Evolutionary conservation across 495 filamentous ascomycete species (phyloP), one percentile per base, ranked within the genome.

Genomic region (Aspergillus hancockii): DNA sequence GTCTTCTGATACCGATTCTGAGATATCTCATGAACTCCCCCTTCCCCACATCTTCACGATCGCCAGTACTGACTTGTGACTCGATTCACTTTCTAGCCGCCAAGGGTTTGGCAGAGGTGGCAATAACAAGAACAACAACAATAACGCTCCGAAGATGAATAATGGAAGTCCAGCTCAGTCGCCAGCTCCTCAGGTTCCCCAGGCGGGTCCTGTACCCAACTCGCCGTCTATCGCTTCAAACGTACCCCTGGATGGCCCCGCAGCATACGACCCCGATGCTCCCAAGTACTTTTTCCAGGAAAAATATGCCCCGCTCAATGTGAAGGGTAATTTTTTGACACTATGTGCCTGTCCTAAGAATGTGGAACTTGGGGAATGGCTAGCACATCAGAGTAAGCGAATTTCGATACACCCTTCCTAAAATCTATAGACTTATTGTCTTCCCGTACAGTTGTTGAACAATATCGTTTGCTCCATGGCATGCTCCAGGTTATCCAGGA

Each of bases 301-400:
- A 59, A 84, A 88, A 63, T 90, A 92, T 67, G 86, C 89, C 45
- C 88, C 87, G 63, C 83, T 96, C 61, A 93, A 95, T 58, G 93
- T 96, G 61, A 95, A 91, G 75, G 93, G 93, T 46, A 97, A 96
- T 74, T 96, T 96, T 71, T 91, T 95, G 89, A 96, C 93, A 21
- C 75, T 97, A 45, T 93, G 91, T 64, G 90, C 90, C 52, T 89
- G 90, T 68, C 93, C 93, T 9, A 90, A 90, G 71, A 88, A 91
- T 52, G 88, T 96, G 28, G 93, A 96, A 70, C 82, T 90, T 59
- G 92, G 91, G 32, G 93, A 97, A 68, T 97, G 93, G 93, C 77
- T 96, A 59, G 92, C 92, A 54, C 92, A 96, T 74, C 93, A 96
- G 83, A 88, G 93, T 95, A 79, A 74, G 79, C 67, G 22, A 46